A percentile compares a stretch with the other conserved stretches of the same genome.
Conservation (phyloP, 768 basidiomycete genomes). For the Tricholoma flavovirens region DNA sequence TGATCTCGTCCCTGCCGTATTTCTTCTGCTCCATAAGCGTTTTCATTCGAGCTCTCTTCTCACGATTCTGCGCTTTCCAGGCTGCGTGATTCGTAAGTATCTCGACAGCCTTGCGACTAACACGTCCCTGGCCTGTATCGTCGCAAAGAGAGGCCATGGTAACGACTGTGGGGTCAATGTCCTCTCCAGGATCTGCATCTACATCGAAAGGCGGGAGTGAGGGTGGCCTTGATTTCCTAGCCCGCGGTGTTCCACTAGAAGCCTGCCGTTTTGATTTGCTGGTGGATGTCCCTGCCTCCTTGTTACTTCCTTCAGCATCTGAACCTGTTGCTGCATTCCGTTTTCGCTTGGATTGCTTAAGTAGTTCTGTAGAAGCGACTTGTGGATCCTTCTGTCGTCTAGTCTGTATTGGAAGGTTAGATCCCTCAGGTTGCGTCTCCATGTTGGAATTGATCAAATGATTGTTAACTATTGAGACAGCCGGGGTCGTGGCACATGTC, state of each 20-base stretch:
- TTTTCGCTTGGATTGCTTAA: slow-evolving; percentile 13
- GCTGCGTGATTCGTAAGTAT: slow-evolving; percentile 64
- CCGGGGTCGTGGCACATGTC: background rate
- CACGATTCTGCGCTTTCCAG: slow-evolving; percentile 66
- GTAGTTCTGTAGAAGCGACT: background rate
- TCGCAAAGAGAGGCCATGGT: slow-evolving; percentile 78
- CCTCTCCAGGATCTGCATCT: slow-evolving; percentile 63
- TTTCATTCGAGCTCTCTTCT: slow-evolving; percentile 61
- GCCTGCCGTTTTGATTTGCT: slow-evolving; percentile 21
- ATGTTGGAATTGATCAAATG: background rate
- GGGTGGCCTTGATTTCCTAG: slow-evolving; percentile 39
- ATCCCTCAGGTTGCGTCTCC: background rate
- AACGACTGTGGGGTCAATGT: slow-evolving; percentile 75
- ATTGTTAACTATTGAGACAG: slow-evolving; percentile 1
- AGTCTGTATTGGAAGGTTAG: background rate
- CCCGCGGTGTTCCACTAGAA: slow-evolving; percentile 22
- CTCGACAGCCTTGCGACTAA: slow-evolving; percentile 72
- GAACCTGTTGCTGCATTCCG: slow-evolving; percentile 11
- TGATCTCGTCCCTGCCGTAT: slow-evolving; percentile 55
- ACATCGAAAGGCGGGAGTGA: slow-evolving; percentile 53
- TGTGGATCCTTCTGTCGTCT: slow-evolving; percentile 4
- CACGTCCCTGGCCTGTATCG: slow-evolving; percentile 73
- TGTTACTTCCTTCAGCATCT: slow-evolving; percentile 13
- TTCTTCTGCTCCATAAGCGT: slow-evolving; percentile 67
- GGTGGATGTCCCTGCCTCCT: slow-evolving; percentile 1